These are phyloP conservation scores for Pisolithus microcarpus DNA, from an alignment of 768 basidiomycete species.

Conservation along the genomic window DNA sequence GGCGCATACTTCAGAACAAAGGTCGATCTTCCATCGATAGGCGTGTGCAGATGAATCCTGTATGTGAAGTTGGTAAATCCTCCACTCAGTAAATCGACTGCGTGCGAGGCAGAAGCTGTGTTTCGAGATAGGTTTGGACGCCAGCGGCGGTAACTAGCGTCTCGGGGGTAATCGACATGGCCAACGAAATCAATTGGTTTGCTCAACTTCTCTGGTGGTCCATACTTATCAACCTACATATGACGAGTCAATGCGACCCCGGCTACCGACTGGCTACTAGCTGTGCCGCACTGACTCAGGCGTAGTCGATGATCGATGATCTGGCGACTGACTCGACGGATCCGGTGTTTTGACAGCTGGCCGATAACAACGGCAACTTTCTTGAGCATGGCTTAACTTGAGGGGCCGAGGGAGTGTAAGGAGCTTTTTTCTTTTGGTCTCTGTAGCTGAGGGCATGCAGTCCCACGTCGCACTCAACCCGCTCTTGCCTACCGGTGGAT, in stretches of 20 bases:
- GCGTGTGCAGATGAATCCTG: constrained; percentile 38
- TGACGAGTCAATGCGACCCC: background rate
- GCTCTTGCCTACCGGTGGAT: no score
- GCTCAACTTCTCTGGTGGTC: background rate
- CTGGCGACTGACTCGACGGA: background rate
- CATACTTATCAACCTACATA: background rate
- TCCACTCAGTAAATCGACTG: constrained; percentile 38
- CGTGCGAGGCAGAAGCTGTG: constrained; percentile 41
- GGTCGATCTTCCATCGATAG: constrained; percentile 37
- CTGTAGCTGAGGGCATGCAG: no score
- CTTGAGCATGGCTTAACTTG: no score
- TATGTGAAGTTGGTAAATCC: constrained; percentile 52
- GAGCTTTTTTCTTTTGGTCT: no score
- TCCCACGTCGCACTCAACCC: no score
- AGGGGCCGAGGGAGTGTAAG: no score
- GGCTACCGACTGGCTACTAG: background rate
- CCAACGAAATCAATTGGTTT: background rate
- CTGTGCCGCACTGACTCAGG: background rate
- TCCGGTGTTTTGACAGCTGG: background rate
- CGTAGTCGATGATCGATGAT: no score
- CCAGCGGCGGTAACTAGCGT: constrained; percentile 23
- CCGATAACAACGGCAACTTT: no score
- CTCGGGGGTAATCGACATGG: constrained; percentile 12
- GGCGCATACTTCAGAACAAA: constrained; percentile 55
- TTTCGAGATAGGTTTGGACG: constrained; percentile 37